A percentile compares a stretch with the other conserved stretches of the same genome.
phyloP scores from a whole-genome alignment of 768 basidiomycete species.

The Strobilomyces echinocephalus region DNA sequence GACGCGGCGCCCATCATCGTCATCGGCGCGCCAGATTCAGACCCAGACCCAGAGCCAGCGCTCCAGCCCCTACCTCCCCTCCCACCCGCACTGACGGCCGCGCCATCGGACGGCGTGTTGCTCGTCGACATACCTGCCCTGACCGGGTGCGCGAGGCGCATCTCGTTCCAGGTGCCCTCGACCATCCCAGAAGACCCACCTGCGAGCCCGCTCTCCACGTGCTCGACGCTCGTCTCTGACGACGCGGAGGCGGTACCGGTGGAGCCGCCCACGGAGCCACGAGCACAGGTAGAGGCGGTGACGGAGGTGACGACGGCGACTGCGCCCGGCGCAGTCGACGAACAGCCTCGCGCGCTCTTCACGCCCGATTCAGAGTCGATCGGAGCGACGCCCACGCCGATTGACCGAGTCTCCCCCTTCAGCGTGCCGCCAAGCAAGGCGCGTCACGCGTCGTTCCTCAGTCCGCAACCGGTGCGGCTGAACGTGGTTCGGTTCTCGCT shows the following conservation, averaged over 20 bases:
- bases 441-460: constrained; percentile 13
- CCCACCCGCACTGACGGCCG: background rate
- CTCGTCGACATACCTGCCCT: background rate
- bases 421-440: background rate
- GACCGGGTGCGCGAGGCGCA: background rate
- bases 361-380: background rate
- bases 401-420: background rate
- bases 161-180: constrained; percentile 8
- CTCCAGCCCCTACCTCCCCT: background rate
- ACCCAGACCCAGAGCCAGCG: background rate
- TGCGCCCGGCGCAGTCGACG: background rate
- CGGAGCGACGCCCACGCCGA: background rate
- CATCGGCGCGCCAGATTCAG: constrained; percentile 6
- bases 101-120: background rate
- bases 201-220: constrained; percentile 3
- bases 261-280: too few species aligned
- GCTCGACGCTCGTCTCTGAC: constrained; percentile 13
- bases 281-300: too few species aligned
- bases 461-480: constrained; percentile 5
- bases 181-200: background rate
- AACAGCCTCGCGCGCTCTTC: background rate
- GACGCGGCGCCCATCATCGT: constrained; percentile 3
- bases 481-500: constrained; percentile 18
- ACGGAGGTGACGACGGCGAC: too few species aligned
- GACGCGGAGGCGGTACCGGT: background rate